These are phyloP conservation scores for Drechslerella dactyloides DNA, from an alignment of 2,329 filamentous ascomycete genomes.

Conservation along the genomic window DNA sequence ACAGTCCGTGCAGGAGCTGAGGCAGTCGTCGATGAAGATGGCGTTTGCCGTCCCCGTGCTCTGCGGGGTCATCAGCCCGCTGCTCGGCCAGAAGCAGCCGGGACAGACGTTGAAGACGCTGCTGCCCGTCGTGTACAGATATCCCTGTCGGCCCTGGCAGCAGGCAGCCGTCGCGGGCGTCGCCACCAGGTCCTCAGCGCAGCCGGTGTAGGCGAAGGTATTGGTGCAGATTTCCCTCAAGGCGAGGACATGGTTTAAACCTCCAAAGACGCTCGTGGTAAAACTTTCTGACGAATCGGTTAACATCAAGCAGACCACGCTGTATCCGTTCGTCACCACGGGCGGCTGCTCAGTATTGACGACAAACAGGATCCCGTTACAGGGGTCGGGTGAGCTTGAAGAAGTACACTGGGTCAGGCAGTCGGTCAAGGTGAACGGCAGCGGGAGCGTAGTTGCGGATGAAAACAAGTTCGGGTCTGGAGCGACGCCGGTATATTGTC, in stretches of 20 bases:
- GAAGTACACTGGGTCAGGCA: neutral
- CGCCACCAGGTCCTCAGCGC: neutral
- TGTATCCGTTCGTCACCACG: no score
- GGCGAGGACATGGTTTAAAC: no score
- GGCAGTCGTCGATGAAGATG: slow-evolving; percentile 5
- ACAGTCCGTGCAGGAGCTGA: neutral
- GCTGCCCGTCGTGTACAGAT: neutral
- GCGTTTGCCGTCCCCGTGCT: neutral
- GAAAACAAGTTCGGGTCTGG: neutral
- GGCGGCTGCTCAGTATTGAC: no score
- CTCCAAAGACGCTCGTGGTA: no score
- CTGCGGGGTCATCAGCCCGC: neutral
- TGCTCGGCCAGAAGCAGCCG: neutral
- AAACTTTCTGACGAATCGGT: no score
- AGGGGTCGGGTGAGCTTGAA: no score
- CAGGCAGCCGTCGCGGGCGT: slow-evolving; percentile 2
- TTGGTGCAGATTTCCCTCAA: slow-evolving; percentile 6
- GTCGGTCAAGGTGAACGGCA: neutral
- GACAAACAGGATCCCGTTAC: no score
- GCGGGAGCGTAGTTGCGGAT: neutral
- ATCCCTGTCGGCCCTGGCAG: neutral
- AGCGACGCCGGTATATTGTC: neutral
- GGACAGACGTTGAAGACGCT: slow-evolving; percentile 20
- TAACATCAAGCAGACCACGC: no score
- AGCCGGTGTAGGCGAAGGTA: neutral